Conservation (phyloP, 208 protist species). For the Trypanosoma congolense region DNA sequence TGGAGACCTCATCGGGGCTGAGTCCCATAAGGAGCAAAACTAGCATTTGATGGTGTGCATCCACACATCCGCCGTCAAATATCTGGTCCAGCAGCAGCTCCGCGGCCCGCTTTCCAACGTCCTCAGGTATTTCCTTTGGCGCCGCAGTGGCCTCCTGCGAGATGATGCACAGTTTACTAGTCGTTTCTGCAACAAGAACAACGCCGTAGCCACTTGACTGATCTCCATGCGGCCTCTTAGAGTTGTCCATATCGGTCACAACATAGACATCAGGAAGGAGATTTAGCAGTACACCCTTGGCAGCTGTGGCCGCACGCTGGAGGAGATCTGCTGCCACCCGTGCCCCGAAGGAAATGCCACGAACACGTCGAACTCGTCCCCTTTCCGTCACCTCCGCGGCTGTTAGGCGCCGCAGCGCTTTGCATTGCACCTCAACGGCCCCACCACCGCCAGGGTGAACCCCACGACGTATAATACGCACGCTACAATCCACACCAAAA, state of each 20-base stretch:
- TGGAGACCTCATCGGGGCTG: constrained; percentile 88
- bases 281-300: constrained; percentile 85
- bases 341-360: constrained; percentile 90
- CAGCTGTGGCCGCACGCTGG: constrained; percentile 79
- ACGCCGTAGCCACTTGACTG: constrained; percentile 87
- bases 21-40: constrained; percentile 90
- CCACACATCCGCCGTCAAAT: constrained; percentile 82
- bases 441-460: constrained; percentile 80
- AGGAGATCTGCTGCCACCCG: constrained; percentile 80
- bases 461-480: constrained; percentile 85
- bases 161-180: constrained; percentile 72
- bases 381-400: constrained; percentile 59
- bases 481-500: constrained; percentile 75
- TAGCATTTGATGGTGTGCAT: constrained; percentile 87
- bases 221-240: constrained; percentile 38
- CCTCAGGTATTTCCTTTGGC: constrained; percentile 73
- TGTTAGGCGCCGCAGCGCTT: constrained; percentile 67
- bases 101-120: constrained; percentile 75
- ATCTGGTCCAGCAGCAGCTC: constrained; percentile 83
- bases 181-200: constrained; percentile 90
- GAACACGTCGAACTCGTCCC: constrained; percentile 85
- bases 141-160: constrained; percentile 77
- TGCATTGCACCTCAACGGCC: constrained; percentile 74
- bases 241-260: constrained; percentile 84
- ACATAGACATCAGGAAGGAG: constrained; percentile 92